These are phyloP conservation scores for Cadophora sp. DNA, from an alignment of 2,329 filamentous ascomycete genomes.

Conservation along the genomic window DNA sequence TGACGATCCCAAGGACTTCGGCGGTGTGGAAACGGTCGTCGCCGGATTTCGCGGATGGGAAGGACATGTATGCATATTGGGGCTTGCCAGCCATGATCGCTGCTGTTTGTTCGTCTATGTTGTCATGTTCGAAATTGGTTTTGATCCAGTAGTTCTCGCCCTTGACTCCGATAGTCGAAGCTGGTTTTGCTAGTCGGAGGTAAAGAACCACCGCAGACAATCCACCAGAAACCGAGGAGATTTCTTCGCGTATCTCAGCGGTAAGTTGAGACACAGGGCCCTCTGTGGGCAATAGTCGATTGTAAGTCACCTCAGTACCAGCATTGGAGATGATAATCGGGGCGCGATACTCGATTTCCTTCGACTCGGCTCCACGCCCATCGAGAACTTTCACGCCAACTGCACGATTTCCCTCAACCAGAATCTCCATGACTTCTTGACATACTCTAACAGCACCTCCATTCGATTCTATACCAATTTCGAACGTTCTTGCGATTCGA, in stretches of 20 bases:
- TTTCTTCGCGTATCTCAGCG: not conserved
- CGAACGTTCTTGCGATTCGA: not conserved
- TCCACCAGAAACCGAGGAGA: not conserved
- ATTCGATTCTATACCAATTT: not conserved
- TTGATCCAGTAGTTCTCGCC: conserved; percentile 7
- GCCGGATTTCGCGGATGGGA: conserved; percentile 11
- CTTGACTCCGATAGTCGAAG: not conserved
- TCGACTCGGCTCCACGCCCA: not conserved
- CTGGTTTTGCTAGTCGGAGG: not conserved
- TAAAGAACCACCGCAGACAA: not conserved
- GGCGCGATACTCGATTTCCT: not conserved
- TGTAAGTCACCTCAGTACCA: not conserved
- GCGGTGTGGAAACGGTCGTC: not conserved
- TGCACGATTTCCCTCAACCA: not conserved
- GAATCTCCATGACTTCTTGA: not conserved
- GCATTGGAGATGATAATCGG: not conserved
- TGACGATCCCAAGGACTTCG: not conserved
- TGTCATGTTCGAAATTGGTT: not conserved
- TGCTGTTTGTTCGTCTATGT: not conserved
- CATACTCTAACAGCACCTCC: not conserved
- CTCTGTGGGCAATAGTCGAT: not conserved
- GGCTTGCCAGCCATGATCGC: conserved; percentile 8
- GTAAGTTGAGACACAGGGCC: not conserved
- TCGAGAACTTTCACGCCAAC: not conserved
- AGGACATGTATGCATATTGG: conserved; percentile 11